Evolutionary conservation across 441 rosid species (phyloP).

Genomic region (Erodium trifolium): DNA sequence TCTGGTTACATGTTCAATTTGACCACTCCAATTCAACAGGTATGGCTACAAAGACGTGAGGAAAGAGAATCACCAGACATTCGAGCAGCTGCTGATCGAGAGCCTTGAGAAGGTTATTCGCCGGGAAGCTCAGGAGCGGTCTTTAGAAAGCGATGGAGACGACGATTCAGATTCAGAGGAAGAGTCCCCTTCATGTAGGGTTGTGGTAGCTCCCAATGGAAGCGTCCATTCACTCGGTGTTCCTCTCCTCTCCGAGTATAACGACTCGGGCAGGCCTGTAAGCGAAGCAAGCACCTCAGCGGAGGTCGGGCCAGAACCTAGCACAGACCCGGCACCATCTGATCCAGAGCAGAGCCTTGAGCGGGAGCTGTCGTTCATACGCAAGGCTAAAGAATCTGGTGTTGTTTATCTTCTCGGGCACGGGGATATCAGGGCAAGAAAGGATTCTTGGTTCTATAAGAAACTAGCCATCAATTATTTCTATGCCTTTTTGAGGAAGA

Average conservation of each 20-base stretch:
- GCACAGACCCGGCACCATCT: conserved; percentile 29
- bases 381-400: conserved; percentile 84
- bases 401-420: conserved; percentile 96
- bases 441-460: conserved; percentile 92
- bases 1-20: conserved; percentile 9
- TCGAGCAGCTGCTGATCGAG: conserved; percentile 92
- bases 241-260: conserved; percentile 72
- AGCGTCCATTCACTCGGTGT: conserved; percentile 73
- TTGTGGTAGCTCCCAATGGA: conserved; percentile 77
- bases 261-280: conserved; percentile 27
- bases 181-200: conserved; percentile 40
- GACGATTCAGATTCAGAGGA: conserved; percentile 61
- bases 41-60: conserved; percentile 94
- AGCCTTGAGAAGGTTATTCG: conserved; percentile 95
- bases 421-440: conserved; percentile 90
- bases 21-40: conserved; percentile 32
- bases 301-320: conserved; percentile 28
- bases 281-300: conserved; percentile 55
- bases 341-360: conserved; percentile 84
- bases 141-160: conserved; percentile 64
- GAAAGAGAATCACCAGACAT: conserved; percentile 86
- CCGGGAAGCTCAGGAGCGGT: conserved; percentile 87
- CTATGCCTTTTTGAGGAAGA: conserved; percentile 85
- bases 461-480: conserved; percentile 85
- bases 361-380: conserved; percentile 83